Percentiles rank a stretch among this genome's conserved stretches.
Evolutionary conservation across 1,284 basidiomycete genomes (phyloP).

Genomic region (Laetiporus sulphureus): DNA sequence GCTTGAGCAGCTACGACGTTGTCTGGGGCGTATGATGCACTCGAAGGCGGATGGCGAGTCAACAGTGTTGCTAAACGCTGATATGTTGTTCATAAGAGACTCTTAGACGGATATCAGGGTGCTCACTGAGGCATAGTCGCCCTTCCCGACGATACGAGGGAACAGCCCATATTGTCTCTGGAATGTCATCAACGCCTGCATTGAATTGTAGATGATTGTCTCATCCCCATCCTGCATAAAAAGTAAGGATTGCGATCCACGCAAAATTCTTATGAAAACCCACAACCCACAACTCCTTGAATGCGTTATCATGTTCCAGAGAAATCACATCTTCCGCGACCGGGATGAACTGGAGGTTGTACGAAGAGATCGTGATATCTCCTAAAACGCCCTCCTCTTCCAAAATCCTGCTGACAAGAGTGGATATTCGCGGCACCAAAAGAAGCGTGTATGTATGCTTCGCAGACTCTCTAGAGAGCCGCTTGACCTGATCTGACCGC

Average conservation of each 20-base stretch:
- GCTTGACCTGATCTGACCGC: slow-evolving; percentile 81
- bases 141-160: slow-evolving; percentile 91
- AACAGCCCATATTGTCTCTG: slow-evolving; percentile 88
- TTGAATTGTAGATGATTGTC: slow-evolving; percentile 83
- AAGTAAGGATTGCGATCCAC: neutral
- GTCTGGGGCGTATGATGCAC: slow-evolving; percentile 28
- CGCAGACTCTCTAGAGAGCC: slow-evolving; percentile 57
- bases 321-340: slow-evolving; percentile 88
- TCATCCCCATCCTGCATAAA: slow-evolving; percentile 83
- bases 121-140: slow-evolving; percentile 80
- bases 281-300: slow-evolving; percentile 84
- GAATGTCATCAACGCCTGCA: slow-evolving; percentile 80
- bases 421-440: slow-evolving; percentile 84
- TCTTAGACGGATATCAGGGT: too few relatives aligned
- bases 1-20: slow-evolving; percentile 36
- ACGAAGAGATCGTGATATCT: slow-evolving; percentile 79
- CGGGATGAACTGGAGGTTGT: slow-evolving; percentile 91
- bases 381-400: slow-evolving; percentile 92
- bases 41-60: slow-evolving; percentile 48
- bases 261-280: slow-evolving; percentile 19
- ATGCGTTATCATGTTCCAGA: slow-evolving; percentile 77
- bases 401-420: slow-evolving; percentile 75
- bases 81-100: slow-evolving; percentile 1
- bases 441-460: slow-evolving; percentile 86
- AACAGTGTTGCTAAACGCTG: slow-evolving; percentile 77